A percentile compares a stretch with the other conserved stretches of the same genome.
phyloP scores from a whole-genome alignment of 2,329 filamentous ascomycete genomes.

The Beauveria sp. region DNA sequence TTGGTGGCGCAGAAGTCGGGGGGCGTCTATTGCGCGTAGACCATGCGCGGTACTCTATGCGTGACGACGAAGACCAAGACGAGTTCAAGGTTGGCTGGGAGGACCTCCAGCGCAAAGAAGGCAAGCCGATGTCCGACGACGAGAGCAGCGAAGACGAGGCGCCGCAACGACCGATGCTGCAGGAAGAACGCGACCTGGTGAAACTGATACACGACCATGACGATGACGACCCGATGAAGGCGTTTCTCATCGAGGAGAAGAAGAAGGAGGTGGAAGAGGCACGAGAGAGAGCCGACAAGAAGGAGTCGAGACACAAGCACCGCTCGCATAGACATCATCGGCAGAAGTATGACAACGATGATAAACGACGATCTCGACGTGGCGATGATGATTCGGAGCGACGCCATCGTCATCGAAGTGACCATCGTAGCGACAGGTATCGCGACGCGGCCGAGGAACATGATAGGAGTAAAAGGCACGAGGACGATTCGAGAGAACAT shows the following conservation, averaged over 20 bases:
- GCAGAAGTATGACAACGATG: slow-evolving; percentile 25
- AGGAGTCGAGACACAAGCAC: slow-evolving; percentile 39
- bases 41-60: slow-evolving; percentile 83
- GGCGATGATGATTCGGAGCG: background rate
- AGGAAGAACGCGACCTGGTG: slow-evolving; percentile 74
- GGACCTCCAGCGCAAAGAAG: slow-evolving; percentile 48
- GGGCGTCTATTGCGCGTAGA: slow-evolving; percentile 81
- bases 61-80: slow-evolving; percentile 66
- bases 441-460: slow-evolving; percentile 23
- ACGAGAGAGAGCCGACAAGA: slow-evolving; percentile 42
- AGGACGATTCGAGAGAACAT: slow-evolving; percentile 19
- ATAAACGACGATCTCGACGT: slow-evolving; percentile 14
- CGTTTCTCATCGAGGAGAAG: slow-evolving; percentile 82
- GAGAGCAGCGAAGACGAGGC: slow-evolving; percentile 38
- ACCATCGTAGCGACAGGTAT: slow-evolving; percentile 16
- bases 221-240: slow-evolving; percentile 97
- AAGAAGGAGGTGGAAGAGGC: slow-evolving; percentile 77
- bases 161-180: slow-evolving; percentile 54
- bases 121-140: slow-evolving; percentile 35
- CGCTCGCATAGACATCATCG: slow-evolving; percentile 40
- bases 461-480: slow-evolving; percentile 21
- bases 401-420: slow-evolving; percentile 13
- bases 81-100: slow-evolving; percentile 53
- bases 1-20: slow-evolving; percentile 77
- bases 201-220: slow-evolving; percentile 73